These are phyloP conservation scores for Kazachstania sp. DNA, from an alignment of 1,139 yeast species.

Conservation along the genomic window DNA sequence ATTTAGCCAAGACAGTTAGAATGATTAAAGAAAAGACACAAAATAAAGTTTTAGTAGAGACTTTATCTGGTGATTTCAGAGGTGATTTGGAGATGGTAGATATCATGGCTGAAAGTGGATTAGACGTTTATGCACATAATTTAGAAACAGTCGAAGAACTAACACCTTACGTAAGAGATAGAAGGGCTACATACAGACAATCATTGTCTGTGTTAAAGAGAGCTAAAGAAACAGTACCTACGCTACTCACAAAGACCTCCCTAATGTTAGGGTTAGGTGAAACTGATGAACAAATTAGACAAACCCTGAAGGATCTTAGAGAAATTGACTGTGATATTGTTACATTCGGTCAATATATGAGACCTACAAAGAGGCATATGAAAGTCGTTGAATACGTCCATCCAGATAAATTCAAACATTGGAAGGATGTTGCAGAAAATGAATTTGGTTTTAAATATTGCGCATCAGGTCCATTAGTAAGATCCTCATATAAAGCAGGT, in stretches of 20 bases:
- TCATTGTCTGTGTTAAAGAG: constrained; percentile 65
- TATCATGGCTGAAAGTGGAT: constrained; percentile 72
- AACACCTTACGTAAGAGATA: constrained; percentile 92
- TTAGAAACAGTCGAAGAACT: constrained; percentile 92
- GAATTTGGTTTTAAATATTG: constrained; percentile 91
- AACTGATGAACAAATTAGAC: constrained; percentile 77
- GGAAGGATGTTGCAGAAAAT: constrained; percentile 68
- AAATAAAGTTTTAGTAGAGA: constrained; percentile 75
- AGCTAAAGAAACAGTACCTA: constrained; percentile 72
- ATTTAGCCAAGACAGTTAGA: constrained; percentile 78
- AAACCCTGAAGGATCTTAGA: constrained; percentile 69
- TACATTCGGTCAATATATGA: constrained; percentile 98
- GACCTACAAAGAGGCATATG: constrained; percentile 98
- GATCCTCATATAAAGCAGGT: constrained; percentile 97
- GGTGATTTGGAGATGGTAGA: constrained; percentile 81
- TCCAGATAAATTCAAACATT: constrained; percentile 91
- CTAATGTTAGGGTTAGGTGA: constrained; percentile 97
- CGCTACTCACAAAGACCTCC: constrained; percentile 83
- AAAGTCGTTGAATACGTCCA: constrained; percentile 91
- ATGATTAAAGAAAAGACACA: constrained; percentile 85
- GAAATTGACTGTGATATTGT: constrained; percentile 81
- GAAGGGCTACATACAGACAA: constrained; percentile 93
- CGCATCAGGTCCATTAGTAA: constrained; percentile 94
- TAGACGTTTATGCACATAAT: constrained; percentile 96
- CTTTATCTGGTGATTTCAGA: constrained; percentile 88